Percentiles rank a stretch among this genome's conserved stretches.
These are phyloP conservation scores for Candida smagusa DNA, from an alignment of 1,139 yeast species.

Conservation along the genomic window DNA sequence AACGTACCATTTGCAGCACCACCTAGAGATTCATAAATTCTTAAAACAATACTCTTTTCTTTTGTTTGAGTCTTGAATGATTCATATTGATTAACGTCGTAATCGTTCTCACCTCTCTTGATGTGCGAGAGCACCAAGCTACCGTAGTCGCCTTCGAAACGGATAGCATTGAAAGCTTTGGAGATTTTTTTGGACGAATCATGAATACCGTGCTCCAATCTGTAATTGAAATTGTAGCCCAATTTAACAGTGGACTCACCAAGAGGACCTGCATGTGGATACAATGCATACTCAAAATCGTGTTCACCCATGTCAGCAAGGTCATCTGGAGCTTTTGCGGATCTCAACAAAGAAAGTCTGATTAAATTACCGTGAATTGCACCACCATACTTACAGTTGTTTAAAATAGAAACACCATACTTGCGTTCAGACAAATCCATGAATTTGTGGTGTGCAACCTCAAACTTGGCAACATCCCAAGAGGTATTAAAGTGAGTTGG, in stretches of 20 bases:
- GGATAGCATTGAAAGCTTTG: constrained; percentile 20
- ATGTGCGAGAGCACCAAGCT: constrained; percentile 71
- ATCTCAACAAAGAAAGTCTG: constrained; percentile 75
- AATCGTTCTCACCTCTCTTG: constrained; percentile 87
- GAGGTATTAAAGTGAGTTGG: constrained; percentile 93
- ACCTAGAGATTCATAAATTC: constrained; percentile 86
- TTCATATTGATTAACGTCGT: constrained; percentile 40
- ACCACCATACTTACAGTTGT: constrained; percentile 87
- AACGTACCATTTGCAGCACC: constrained; percentile 61
- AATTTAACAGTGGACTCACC: constrained; percentile 63
- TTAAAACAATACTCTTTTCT: constrained; percentile 54
- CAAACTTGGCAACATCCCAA: constrained; percentile 97
- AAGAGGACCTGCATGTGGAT: constrained; percentile 74
- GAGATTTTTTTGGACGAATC: constrained; percentile 18
- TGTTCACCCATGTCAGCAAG: constrained; percentile 93
- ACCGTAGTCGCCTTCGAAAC: constrained; percentile 50
- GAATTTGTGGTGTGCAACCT: constrained; percentile 91
- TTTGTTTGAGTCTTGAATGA: constrained; percentile 18
- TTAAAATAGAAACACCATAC: constrained; percentile 85
- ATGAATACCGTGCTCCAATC: constrained; percentile 20
- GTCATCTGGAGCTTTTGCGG: constrained; percentile 90
- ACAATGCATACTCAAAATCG: constrained; percentile 74
- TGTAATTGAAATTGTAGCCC: constrained; percentile 80
- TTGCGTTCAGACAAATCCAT: constrained; percentile 84
- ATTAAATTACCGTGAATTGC: constrained; percentile 86